Base-by-base conservation (phyloP, 495 filamentous ascomycete genomes). In the Usnea hakonensis region DNA sequence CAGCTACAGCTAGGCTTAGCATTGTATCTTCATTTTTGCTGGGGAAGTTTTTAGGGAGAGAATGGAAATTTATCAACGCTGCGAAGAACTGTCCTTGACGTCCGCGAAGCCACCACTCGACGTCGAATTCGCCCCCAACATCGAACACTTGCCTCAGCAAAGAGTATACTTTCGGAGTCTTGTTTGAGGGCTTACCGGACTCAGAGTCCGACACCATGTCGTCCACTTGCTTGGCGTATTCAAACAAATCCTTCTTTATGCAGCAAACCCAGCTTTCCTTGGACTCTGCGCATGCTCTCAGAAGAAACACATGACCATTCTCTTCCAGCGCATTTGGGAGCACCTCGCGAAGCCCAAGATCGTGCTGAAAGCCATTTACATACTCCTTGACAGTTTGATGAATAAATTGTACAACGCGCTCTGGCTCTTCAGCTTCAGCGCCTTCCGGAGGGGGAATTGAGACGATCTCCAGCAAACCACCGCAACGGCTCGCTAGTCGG, bases 321-420 rank as follows among this genome's bases (percentile, higher is more conserved):
- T 44, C 16, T 2, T 43, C 7, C 10, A 30, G 17, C 0, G 17
- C 38, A 10, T 33, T 2, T 13, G 48, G 21, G 14, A 30, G 17
- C 21, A 61, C 48, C 3, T 11, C 14, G 16, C 11, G 13, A 0
- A 61, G 59, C 8, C 59, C 46, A 19, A 38, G 33, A 1, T 14
- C 33, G n/a, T 10, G n/a, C 0, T 19, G 10, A 36, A 35, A 26
- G 9, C 9, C 19, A 54, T 55, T 44, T 6, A 61, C 35, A 19
- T 43, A 68, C 40, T 70, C 68, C 40, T 68, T 70, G 11, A 64
- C 66, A 44, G 68, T 70, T 33, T 65, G 63, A 55, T 70, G 68
- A 14, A 68, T 65, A 44, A 68, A 70, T 43, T 70, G 63, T 11
- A 70, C 68, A n/a, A 52, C 33, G 17, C 36, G 14, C 13, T 32